A percentile compares a stretch with the other conserved stretches of the same genome.
These are phyloP conservation scores for Pseudotsuga menziesii DNA, from an alignment of 75 land plant species.

Conservation along the genomic window DNA sequence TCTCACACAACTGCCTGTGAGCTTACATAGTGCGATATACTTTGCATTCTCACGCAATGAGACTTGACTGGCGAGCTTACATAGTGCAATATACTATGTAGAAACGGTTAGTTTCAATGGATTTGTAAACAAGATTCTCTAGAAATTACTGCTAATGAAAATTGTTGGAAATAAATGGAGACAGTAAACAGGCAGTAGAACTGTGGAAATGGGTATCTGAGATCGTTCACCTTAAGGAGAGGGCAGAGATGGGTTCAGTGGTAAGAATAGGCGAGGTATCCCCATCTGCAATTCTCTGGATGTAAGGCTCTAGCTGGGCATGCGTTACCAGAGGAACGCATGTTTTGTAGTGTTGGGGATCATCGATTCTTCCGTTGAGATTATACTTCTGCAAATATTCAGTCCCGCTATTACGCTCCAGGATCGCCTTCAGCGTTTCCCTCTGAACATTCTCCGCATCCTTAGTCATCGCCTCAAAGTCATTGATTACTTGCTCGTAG, in stretches of 20 bases:
- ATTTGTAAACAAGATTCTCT: neutral
- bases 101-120: neutral
- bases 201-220: neutral
- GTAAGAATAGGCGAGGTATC: constrained; percentile 59
- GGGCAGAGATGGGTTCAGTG: constrained; percentile 37
- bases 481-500: constrained; percentile 35
- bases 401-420: constrained; percentile 50
- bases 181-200: neutral
- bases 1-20: no score
- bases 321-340: constrained; percentile 64
- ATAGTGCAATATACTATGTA: neutral
- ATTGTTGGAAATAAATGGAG: neutral
- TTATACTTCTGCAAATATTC: constrained; percentile 66
- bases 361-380: constrained; percentile 51
- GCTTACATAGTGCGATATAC: neutral
- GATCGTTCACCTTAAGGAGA: constrained; percentile 47
- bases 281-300: constrained; percentile 72
- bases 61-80: neutral
- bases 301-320: constrained; percentile 54
- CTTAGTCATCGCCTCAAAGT: constrained; percentile 49
- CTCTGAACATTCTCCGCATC: constrained; percentile 56
- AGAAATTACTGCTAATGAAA: neutral
- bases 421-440: constrained; percentile 48
- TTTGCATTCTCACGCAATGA: neutral
- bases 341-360: constrained; percentile 46